Percentiles rank a stretch among this genome's conserved stretches.
Evolutionary conservation across 1,284 basidiomycete species (phyloP).

Genomic region (Golubevia sp.): DNA sequence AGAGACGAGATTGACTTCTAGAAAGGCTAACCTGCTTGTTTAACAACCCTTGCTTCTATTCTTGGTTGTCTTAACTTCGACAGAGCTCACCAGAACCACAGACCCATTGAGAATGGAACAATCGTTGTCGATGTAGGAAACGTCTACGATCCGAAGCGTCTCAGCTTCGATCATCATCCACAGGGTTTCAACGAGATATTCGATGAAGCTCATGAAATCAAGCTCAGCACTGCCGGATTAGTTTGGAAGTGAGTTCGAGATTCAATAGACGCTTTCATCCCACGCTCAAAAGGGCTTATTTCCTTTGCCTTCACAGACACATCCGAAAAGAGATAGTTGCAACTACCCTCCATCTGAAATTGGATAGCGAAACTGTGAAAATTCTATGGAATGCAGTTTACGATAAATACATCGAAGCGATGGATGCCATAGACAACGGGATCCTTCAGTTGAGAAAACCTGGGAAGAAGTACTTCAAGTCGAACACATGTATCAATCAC

Average conservation of each 20-base stretch:
- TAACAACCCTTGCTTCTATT: neutral
- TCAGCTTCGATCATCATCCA: conserved; percentile 60
- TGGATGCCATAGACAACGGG: conserved; percentile 59
- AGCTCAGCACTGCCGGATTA: conserved; percentile 54
- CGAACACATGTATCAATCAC: conserved; percentile 48
- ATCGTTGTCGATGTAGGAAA: conserved; percentile 31
- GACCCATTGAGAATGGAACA: neutral
- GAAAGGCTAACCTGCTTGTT: neutral
- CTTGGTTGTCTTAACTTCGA: neutral
- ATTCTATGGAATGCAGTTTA: conserved; percentile 53
- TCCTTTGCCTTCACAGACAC: conserved; percentile 16
- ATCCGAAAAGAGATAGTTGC: conserved; percentile 52
- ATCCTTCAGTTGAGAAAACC: conserved; percentile 40
- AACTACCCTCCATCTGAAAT: conserved; percentile 20
- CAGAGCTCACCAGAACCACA: neutral
- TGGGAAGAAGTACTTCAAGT: conserved; percentile 45
- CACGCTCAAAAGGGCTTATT: no score
- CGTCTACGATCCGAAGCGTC: conserved; percentile 33
- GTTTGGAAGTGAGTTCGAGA: conserved; percentile 45
- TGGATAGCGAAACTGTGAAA: conserved; percentile 19
- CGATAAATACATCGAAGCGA: conserved; percentile 61
- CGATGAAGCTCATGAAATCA: conserved; percentile 45
- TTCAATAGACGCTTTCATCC: neutral
- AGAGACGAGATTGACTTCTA: neutral
- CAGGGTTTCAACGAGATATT: conserved; percentile 56